These are phyloP conservation scores for Clonostachys rhizophaga DNA, from an alignment of 2,329 filamentous ascomycete genomes.

Conservation along the genomic window DNA sequence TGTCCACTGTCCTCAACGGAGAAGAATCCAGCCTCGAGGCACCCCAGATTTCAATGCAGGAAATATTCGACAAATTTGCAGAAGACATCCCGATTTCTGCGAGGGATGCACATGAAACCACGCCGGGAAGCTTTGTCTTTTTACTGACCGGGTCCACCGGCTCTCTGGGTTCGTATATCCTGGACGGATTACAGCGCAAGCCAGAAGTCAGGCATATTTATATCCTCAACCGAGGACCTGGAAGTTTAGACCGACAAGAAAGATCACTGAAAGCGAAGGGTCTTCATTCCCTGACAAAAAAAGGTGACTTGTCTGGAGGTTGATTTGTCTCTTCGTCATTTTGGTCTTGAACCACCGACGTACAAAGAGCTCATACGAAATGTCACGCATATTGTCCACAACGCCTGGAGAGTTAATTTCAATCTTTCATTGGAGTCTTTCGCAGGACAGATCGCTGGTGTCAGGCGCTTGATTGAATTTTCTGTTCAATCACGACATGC, in stretches of 20 bases:
- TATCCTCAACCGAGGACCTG: slow-evolving; percentile 15
- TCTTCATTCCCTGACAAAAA: background rate
- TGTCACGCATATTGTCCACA: slow-evolving; percentile 6
- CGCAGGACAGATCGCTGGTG: slow-evolving; percentile 39
- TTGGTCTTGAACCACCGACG: slow-evolving; percentile 1
- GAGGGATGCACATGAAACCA: slow-evolving; percentile 6
- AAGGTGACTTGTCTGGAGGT: slow-evolving; percentile 6
- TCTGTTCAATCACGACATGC: slow-evolving; percentile 22
- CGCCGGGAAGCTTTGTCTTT: slow-evolving; percentile 44
- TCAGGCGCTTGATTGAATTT: slow-evolving; percentile 43
- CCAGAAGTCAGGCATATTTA: slow-evolving; percentile 8
- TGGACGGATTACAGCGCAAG: slow-evolving; percentile 24
- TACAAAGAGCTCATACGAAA: slow-evolving; percentile 2
- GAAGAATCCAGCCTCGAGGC: slow-evolving; percentile 1
- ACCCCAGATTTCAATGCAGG: slow-evolving; percentile 1
- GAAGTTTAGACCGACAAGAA: background rate
- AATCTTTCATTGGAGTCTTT: slow-evolving; percentile 3
- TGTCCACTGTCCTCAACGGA: slow-evolving; percentile 6
- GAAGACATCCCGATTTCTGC: slow-evolving; percentile 11
- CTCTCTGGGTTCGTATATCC: slow-evolving; percentile 76
- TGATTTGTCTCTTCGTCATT: background rate
- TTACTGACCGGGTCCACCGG: slow-evolving; percentile 86
- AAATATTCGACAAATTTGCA: slow-evolving; percentile 19
- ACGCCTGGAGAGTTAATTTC: slow-evolving; percentile 6
- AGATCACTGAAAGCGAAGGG: background rate